phyloP scores from a whole-genome alignment of 1,284 basidiomycete genomes.

The Irpex lacteus region DNA sequence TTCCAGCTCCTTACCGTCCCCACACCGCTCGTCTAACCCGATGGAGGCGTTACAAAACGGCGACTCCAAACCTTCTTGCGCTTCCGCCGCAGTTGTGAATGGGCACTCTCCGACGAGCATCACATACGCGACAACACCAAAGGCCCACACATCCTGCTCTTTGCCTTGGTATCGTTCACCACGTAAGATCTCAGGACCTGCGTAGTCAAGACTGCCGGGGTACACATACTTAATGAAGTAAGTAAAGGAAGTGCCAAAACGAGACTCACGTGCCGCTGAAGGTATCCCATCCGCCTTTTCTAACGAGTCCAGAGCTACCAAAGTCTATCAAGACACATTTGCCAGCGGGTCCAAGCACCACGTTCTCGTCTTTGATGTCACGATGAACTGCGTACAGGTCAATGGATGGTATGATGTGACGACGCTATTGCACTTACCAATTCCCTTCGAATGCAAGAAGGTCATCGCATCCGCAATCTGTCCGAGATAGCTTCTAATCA shows the following conservation, averaged over 20 bases:
- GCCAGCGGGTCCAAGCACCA: constrained; percentile 72
- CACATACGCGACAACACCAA: constrained; percentile 97
- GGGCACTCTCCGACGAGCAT: constrained; percentile 95
- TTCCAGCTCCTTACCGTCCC: constrained; percentile 64
- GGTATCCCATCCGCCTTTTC: constrained; percentile 87
- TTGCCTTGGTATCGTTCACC: constrained; percentile 95
- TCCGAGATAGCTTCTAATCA: constrained; percentile 85
- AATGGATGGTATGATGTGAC: constrained; percentile 2
- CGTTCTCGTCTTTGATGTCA: constrained; percentile 99
- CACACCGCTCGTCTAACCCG: constrained; percentile 73
- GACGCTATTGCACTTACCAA: constrained; percentile 47
- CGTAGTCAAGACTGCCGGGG: constrained; percentile 82
- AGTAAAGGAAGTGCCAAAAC: constrained; percentile 12
- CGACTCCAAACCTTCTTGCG: constrained; percentile 74
- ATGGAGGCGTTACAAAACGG: constrained; percentile 73
- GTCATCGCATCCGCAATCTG: constrained; percentile 92
- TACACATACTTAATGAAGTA: constrained; percentile 9
- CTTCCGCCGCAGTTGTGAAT: constrained; percentile 84
- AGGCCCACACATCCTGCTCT: constrained; percentile 98
- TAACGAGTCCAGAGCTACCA: constrained; percentile 88
- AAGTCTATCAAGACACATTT: constrained; percentile 95
- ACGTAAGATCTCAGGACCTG: constrained; percentile 93
- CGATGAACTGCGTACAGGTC: constrained; percentile 72
- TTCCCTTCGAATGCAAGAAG: constrained; percentile 91
- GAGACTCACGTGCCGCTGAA: constrained; percentile 86